Evolutionary conservation across 345 rosid genomes (phyloP).

Genomic region (Sonneratia caseolaris): DNA sequence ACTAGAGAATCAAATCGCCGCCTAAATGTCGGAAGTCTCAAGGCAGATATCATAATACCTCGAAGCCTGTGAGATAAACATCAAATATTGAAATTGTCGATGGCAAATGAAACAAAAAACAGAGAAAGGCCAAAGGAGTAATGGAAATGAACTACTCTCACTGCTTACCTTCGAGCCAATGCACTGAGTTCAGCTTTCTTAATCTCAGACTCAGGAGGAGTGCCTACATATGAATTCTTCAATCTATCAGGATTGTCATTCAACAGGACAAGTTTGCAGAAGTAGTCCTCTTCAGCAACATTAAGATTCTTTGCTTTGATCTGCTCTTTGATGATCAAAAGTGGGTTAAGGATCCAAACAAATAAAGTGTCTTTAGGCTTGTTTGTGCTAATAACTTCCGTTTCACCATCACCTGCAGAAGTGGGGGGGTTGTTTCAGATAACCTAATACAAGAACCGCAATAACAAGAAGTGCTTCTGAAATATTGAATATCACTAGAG

Average conservation of each 20-base stretch:
- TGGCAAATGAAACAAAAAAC: not conserved
- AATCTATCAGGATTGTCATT: constrained; percentile 20
- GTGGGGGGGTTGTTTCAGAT: not conserved
- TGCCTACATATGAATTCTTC: constrained; percentile 14
- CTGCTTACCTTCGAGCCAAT: constrained; percentile 35
- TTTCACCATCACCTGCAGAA: constrained; percentile 41
- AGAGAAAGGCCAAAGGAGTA: not conserved
- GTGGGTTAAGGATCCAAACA: constrained; percentile 38
- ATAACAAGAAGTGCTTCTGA: not conserved
- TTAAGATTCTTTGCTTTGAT: constrained; percentile 30
- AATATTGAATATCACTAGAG: not conserved
- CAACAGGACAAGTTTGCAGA: constrained; percentile 30
- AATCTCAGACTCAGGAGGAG: constrained; percentile 27
- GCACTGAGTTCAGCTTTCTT: constrained; percentile 37
- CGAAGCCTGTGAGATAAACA: constrained; percentile 34
- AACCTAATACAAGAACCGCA: not conserved
- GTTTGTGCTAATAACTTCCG: constrained; percentile 61
- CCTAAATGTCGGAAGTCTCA: constrained; percentile 75
- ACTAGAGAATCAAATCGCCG: constrained; percentile 52
- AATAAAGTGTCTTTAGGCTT: constrained; percentile 67
- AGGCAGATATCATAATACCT: constrained; percentile 70
- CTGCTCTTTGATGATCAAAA: constrained; percentile 37
- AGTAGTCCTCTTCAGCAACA: constrained; percentile 34
- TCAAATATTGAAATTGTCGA: not conserved
- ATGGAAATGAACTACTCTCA: not conserved